phyloP scores from a whole-genome alignment of 495 filamentous ascomycete genomes.

The Melanomma pulvis-pyrius region DNA sequence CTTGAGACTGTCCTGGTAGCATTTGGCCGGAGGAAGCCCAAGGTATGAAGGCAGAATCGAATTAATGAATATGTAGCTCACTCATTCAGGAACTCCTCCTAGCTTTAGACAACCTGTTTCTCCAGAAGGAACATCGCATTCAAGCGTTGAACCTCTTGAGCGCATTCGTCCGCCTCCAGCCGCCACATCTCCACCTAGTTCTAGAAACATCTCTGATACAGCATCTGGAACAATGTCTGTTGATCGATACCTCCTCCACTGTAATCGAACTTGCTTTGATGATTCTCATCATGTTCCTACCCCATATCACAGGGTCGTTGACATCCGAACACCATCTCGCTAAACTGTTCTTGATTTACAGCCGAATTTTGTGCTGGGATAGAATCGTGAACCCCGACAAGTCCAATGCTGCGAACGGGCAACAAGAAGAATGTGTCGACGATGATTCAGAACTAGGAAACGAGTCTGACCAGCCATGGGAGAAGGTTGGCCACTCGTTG shows the following conservation, averaged over 20 bases:
- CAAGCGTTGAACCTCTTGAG: conserved; percentile 62
- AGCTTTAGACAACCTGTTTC: conserved; percentile 61
- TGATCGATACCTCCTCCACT: conserved; percentile 70
- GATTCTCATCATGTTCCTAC: conserved; percentile 72
- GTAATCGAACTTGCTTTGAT: conserved; percentile 68
- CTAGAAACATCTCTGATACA: conserved; percentile 66
- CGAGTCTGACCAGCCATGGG: conserved; percentile 54
- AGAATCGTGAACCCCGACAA: conserved; percentile 39
- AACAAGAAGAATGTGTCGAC: background rate
- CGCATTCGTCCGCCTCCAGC: conserved; percentile 66
- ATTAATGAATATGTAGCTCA: conserved; percentile 27
- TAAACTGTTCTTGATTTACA: conserved; percentile 75
- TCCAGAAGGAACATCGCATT: conserved; percentile 60
- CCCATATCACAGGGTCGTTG: conserved; percentile 70
- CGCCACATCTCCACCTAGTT: conserved; percentile 71
- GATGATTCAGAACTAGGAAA: conserved; percentile 9
- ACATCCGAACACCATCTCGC: conserved; percentile 57
- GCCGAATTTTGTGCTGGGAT: conserved; percentile 74
- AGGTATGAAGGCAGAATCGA: conserved; percentile 49
- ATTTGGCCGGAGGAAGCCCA: conserved; percentile 68
- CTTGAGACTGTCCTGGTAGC: conserved; percentile 57
- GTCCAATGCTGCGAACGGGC: background rate
- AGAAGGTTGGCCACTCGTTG: conserved; percentile 58
- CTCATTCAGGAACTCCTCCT: conserved; percentile 59
- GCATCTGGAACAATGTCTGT: conserved; percentile 67